Evolutionary conservation across 805 yeast genomes (phyloP).

Genomic region (Soucietia sequanensis): DNA sequence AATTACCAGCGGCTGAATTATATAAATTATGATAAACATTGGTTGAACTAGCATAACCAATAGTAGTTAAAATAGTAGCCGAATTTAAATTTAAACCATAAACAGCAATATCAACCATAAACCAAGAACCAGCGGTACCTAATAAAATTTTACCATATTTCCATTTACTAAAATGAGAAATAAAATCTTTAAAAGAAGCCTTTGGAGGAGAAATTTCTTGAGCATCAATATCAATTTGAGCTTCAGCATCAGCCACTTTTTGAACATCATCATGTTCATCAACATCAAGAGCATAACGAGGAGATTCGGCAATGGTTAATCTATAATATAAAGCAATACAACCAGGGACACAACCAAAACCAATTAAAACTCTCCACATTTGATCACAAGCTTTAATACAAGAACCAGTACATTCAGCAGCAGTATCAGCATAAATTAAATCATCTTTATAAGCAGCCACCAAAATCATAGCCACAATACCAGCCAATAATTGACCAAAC

Average conservation of each 20-base stretch:
- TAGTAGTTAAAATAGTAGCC: conserved; percentile 73
- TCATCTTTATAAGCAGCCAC: conserved; percentile 74
- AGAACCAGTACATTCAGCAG: conserved; percentile 58
- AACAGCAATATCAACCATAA: conserved; percentile 84
- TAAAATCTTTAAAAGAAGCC: conserved; percentile 77
- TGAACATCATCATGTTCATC: conserved; percentile 54
- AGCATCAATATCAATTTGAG: conserved; percentile 36
- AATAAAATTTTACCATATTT: conserved; percentile 76
- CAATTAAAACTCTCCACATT: conserved; percentile 91
- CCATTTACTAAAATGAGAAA: conserved; percentile 78
- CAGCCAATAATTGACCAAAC: conserved; percentile 89
- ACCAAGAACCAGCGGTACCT: conserved; percentile 94
- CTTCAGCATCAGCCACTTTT: conserved; percentile 52
- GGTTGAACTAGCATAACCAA: conserved; percentile 74
- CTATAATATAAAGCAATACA: conserved; percentile 80
- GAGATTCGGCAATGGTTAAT: conserved; percentile 92
- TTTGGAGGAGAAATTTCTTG: conserved; percentile 60
- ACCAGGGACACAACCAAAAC: conserved; percentile 92
- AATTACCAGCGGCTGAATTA: conserved; percentile 86
- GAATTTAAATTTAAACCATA: conserved; percentile 87
- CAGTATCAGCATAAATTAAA: conserved; percentile 50
- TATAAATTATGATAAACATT: conserved; percentile 71
- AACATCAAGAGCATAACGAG: conserved; percentile 84
- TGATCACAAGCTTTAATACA: conserved; percentile 83
- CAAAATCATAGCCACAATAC: conserved; percentile 74